A percentile compares a stretch with the other conserved stretches of the same genome.
Evolutionary conservation across 1,284 basidiomycete species (phyloP).

Genomic region (Volvariella volvacea): DNA sequence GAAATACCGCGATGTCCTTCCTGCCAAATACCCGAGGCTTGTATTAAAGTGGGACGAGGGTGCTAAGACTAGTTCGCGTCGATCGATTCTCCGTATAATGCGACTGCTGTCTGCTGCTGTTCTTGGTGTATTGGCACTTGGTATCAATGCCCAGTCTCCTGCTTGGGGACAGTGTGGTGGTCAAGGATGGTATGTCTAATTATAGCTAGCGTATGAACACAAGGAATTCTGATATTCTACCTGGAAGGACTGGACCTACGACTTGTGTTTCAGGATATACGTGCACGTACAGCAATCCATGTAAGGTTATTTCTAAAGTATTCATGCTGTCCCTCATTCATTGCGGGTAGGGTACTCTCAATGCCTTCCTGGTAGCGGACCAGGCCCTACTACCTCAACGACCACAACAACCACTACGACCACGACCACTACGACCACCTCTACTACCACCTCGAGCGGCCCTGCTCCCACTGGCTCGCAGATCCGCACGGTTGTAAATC

Average conservation of each 20-base stretch:
- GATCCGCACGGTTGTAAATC: conserved; percentile 46
- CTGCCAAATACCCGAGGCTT: too few species aligned
- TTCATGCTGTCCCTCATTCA: not conserved
- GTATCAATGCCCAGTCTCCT: conserved; percentile 28
- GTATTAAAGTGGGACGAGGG: too few species aligned
- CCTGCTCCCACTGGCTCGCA: conserved; percentile 45
- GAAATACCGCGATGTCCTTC: too few species aligned
- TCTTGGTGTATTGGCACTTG: conserved; percentile 11
- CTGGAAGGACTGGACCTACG: conserved; percentile 35
- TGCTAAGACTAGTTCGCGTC: too few species aligned
- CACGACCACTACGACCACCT: conserved; percentile 16
- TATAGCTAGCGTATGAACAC: not conserved
- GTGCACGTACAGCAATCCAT: conserved; percentile 36
- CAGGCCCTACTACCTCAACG: conserved; percentile 15
- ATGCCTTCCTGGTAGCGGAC: conserved; percentile 30
- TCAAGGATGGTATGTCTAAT: conserved; percentile 33
- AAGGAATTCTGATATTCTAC: too few species aligned
- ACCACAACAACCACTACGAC: conserved; percentile 13
- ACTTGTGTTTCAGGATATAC: conserved; percentile 39
- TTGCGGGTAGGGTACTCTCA: conserved; percentile 40
- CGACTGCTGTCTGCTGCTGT: conserved; percentile 11
- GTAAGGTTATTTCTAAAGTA: conserved; percentile 19
- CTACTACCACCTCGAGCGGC: conserved; percentile 33
- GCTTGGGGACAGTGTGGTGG: conserved; percentile 46
- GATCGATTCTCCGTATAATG: too few species aligned